phyloP scores from a whole-genome alignment of 306 rosid species.

The Boehmeria nivea region DNA sequence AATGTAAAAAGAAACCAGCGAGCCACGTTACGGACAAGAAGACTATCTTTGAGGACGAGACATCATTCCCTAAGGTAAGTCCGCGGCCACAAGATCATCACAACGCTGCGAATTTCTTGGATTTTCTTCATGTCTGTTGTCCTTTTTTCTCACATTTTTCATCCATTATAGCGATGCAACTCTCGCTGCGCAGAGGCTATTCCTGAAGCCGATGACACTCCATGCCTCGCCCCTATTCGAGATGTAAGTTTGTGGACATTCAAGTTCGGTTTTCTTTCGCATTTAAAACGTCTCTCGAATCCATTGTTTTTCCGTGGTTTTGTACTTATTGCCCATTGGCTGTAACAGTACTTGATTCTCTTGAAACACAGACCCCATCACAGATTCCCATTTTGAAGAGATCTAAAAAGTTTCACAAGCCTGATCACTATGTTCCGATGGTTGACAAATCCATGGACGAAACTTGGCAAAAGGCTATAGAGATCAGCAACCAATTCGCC shows the following conservation, averaged over 20 bases:
- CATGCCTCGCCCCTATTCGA: constrained; percentile 26
- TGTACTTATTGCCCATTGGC: too few species aligned
- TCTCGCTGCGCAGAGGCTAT: constrained; percentile 14
- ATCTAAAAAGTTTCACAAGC: constrained; percentile 10
- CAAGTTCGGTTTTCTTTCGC: constrained; percentile 22
- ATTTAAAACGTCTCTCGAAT: neutral
- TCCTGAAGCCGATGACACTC: constrained; percentile 13
- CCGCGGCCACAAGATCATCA: too few species aligned
- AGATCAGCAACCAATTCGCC: constrained; percentile 2
- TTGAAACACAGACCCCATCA: constrained; percentile 15
- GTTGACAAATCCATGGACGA: constrained; percentile 32
- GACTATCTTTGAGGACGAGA: constrained; percentile 38
- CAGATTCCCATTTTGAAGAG: constrained; percentile 37
- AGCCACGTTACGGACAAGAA: constrained; percentile 29
- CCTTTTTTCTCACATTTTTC: too few species aligned
- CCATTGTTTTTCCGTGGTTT: neutral
- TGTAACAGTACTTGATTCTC: too few species aligned
- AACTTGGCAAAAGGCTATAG: constrained; percentile 29
- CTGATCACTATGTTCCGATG: constrained; percentile 28
- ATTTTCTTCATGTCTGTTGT: too few species aligned
- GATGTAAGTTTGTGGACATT: constrained; percentile 33
- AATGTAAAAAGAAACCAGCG: constrained; percentile 40
- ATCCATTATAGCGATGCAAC: neutral
- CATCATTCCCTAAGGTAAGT: constrained; percentile 23
- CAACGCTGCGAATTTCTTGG: too few species aligned